phyloP scores from a whole-genome alignment of 495 filamentous ascomycete species.

The Cercophora scortea region DNA sequence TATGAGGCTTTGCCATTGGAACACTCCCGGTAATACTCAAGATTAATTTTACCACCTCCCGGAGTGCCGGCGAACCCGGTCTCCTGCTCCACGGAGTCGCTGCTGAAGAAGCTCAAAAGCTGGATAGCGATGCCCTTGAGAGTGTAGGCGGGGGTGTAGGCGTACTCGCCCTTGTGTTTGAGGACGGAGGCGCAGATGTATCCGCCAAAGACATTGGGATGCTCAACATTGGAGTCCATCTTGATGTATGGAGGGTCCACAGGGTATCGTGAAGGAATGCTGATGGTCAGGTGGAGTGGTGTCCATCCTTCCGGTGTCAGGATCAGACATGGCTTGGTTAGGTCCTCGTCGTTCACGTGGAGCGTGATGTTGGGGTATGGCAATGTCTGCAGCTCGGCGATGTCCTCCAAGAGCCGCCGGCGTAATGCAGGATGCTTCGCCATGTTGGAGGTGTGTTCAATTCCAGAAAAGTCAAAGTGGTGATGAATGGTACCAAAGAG shows the following conservation, averaged over 20 bases:
- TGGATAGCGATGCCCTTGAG: slow-evolving; percentile 44
- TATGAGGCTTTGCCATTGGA: neutral
- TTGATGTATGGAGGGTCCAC: slow-evolving; percentile 31
- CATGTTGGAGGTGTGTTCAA: no score
- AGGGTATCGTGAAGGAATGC: slow-evolving; percentile 30
- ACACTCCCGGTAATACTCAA: neutral
- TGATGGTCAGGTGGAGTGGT: slow-evolving; percentile 27
- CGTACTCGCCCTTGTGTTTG: slow-evolving; percentile 19
- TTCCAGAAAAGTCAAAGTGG: no score
- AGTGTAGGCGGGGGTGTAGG: slow-evolving; percentile 43
- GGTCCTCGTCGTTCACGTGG: slow-evolving; percentile 23
- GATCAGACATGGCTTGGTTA: slow-evolving; percentile 31
- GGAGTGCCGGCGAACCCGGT: no score
- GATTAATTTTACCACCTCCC: no score
- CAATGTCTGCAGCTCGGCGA: slow-evolving; percentile 35
- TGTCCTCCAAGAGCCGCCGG: slow-evolving; percentile 31
- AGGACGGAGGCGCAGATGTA: slow-evolving; percentile 46
- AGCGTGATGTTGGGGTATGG: slow-evolving; percentile 41
- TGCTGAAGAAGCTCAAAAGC: slow-evolving; percentile 53
- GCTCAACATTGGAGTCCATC: slow-evolving; percentile 43
- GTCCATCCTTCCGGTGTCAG: slow-evolving; percentile 27
- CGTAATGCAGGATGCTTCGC: neutral
- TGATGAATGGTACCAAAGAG: no score
- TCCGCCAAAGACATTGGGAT: slow-evolving; percentile 43
- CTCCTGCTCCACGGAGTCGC: slow-evolving; percentile 39